These are phyloP conservation scores for Phytophthora kernoviae DNA, from an alignment of 352 stramenopile species.

Conservation along the genomic window DNA sequence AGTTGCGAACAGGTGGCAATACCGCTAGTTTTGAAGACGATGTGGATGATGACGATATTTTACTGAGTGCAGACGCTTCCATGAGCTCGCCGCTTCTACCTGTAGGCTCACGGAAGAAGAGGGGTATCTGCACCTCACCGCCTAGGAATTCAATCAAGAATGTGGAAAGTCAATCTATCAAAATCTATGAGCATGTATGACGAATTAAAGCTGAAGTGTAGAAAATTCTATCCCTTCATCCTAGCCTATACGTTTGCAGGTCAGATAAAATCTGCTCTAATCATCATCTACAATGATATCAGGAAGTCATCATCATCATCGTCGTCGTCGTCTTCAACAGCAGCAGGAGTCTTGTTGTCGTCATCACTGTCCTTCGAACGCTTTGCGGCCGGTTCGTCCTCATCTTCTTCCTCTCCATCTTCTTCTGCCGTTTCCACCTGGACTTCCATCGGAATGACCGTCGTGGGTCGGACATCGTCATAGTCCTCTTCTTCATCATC, in stretches of 20 bases:
- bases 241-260: not conserved
- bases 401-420: slow-evolving; percentile 28
- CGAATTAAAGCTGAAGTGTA: slow-evolving; percentile 8
- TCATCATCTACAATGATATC: slow-evolving; percentile 84
- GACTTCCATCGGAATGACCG: slow-evolving; percentile 19
- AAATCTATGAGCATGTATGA: slow-evolving; percentile 22
- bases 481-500: slow-evolving; percentile 47
- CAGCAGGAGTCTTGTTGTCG: slow-evolving; percentile 22
- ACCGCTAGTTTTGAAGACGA: slow-evolving; percentile 31
- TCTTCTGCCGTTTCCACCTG: slow-evolving; percentile 23
- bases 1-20: slow-evolving; percentile 13
- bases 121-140: slow-evolving; percentile 55
- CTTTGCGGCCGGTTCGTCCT: slow-evolving; percentile 26
- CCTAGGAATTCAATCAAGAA: slow-evolving; percentile 20
- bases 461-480: slow-evolving; percentile 36
- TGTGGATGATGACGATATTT: slow-evolving; percentile 59
- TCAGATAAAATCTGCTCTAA: slow-evolving; percentile 10
- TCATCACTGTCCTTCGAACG: slow-evolving; percentile 39
- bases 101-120: slow-evolving; percentile 48
- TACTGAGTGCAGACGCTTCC: slow-evolving; percentile 64
- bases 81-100: slow-evolving; percentile 69
- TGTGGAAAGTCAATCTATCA: slow-evolving; percentile 24
- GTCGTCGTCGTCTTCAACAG: slow-evolving; percentile 39
- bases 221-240: slow-evolving; percentile 3
- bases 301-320: slow-evolving; percentile 85